A percentile compares a stretch with the other conserved stretches of the same genome.
Evolutionary conservation across 352 stramenopile species (phyloP).

Genomic region (Phytophthora ramorum): DNA sequence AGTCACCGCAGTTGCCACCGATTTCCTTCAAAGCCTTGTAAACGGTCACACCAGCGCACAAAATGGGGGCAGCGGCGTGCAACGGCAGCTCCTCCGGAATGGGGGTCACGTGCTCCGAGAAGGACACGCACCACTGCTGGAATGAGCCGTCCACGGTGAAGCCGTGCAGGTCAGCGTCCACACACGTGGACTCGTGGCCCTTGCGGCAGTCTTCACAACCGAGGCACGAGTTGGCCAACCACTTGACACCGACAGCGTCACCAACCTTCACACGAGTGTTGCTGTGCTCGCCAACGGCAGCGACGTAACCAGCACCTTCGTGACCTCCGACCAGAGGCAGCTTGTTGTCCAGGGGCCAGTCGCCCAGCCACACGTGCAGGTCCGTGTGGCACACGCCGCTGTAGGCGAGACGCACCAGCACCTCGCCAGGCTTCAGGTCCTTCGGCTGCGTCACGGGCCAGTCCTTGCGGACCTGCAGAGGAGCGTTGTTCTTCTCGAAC

Average conservation of each 20-base stretch:
- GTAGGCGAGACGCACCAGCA: conserved; percentile 58
- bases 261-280: conserved; percentile 49
- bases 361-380: conserved; percentile 51
- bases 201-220: conserved; percentile 59
- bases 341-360: conserved; percentile 47
- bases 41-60: conserved; percentile 89
- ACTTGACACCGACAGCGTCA: conserved; percentile 56
- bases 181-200: conserved; percentile 50
- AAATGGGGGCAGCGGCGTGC: conserved; percentile 57
- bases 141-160: conserved; percentile 56
- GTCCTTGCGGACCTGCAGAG: conserved; percentile 52
- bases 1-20: conserved; percentile 43
- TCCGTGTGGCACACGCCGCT: conserved; percentile 59
- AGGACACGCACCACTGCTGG: conserved; percentile 68
- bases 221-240: conserved; percentile 52
- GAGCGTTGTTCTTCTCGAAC: conserved; percentile 56
- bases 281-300: conserved; percentile 50
- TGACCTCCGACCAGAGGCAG: conserved; percentile 59
- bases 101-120: conserved; percentile 67
- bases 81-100: conserved; percentile 65
- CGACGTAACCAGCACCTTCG: conserved; percentile 58
- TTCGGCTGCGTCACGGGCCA: conserved; percentile 53
- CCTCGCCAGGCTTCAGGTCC: conserved; percentile 52
- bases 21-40: conserved; percentile 82
- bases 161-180: conserved; percentile 39